Base-by-base conservation (phyloP, 495 filamentous ascomycete genomes). In the Annulohypoxylon bovei region DNA sequence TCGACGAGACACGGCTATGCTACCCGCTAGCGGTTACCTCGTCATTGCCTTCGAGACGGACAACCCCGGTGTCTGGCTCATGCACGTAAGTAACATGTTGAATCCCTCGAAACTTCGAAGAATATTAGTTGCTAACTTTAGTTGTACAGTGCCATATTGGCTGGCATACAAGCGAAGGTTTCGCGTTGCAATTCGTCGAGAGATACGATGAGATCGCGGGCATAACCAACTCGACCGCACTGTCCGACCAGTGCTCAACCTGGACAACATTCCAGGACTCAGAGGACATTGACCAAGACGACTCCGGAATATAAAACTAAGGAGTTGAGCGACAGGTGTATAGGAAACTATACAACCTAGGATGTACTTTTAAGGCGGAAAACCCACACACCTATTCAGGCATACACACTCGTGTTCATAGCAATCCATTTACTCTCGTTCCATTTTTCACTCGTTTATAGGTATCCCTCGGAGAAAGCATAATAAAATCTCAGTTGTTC, bases 1-100 rank as follows among this genome's bases (percentile, higher is more conserved):
- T 5, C 83, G 89, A 4, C 81, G 90, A 8, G 90, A 92, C 66
- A 86, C 85, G 4, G 88, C 87, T 1, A 75, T 88, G 67, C 71
- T 92, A 0, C 83, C 83, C 1, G 72, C 75, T 0, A 64, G 56
- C 23, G 87, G 84, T 4, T 78, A 82, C 71, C 62, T 86, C 46
- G 77, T 86, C 9, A 78, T 89, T 2, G 87, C 80, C 8, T 89
- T 88, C 72, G 77, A 85, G 77, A 84, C 84, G 12, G 85, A 89
- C 63, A 89, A 88, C 69, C 83, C 84, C 23, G 85, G 85, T 7
- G 75, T 79, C n/a, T 87, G 85, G 85, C 74, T 85, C 6, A 64
- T 85, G 58, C 85, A 87, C 66, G 75, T 77, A 52, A 75, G 75
- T 65, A 30, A 27, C 6, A 23, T 22, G 40, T 18, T 18, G 8